These are phyloP conservation scores for Cladorrhinum sp. DNA, from an alignment of 2,329 filamentous ascomycete species.

Conservation along the genomic window DNA sequence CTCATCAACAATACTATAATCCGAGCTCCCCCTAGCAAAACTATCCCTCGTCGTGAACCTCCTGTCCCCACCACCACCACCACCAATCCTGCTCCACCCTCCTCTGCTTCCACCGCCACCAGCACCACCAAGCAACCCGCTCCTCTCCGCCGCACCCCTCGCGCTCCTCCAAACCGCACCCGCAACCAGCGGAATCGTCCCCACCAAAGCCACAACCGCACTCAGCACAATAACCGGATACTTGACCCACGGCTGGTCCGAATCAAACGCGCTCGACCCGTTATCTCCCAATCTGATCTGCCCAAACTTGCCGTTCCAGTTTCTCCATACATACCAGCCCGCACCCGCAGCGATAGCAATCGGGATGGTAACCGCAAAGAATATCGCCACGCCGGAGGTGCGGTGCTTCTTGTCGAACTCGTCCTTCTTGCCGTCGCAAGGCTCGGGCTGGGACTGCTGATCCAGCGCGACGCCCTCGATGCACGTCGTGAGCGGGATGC, in stretches of 20 bases:
- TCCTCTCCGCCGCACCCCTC: slow-evolving; percentile 49
- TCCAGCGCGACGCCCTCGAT: slow-evolving; percentile 72
- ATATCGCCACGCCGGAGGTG: slow-evolving; percentile 69
- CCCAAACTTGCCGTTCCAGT: slow-evolving; percentile 88
- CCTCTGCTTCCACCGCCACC: slow-evolving; percentile 36
- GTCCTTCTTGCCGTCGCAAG: slow-evolving; percentile 76
- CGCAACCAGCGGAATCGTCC: slow-evolving; percentile 66
- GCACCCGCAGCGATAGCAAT: slow-evolving; percentile 66
- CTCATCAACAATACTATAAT: slow-evolving; percentile 84
- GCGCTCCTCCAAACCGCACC: slow-evolving; percentile 69
- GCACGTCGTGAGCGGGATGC: slow-evolving; percentile 87
- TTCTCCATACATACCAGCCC: slow-evolving; percentile 81
- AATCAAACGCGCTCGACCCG: slow-evolving; percentile 50
- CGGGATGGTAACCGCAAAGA: slow-evolving; percentile 80
- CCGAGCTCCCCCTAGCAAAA: slow-evolving; percentile 81
- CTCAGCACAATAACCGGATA: slow-evolving; percentile 76
- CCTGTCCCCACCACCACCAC: slow-evolving; percentile 55
- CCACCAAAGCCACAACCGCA: slow-evolving; percentile 57
- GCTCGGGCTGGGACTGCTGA: slow-evolving; percentile 52
- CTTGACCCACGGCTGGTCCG: slow-evolving; percentile 72
- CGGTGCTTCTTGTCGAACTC: slow-evolving; percentile 69
- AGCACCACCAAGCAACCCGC: slow-evolving; percentile 26
- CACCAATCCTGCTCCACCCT: slow-evolving; percentile 51
- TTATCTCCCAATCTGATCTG: slow-evolving; percentile 84
- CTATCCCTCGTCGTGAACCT: slow-evolving; percentile 85